Evolutionary conservation across 768 basidiomycete species (phyloP), one percentile per base, ranked within the genome.

Genomic region (Boletus coccyginus): DNA sequence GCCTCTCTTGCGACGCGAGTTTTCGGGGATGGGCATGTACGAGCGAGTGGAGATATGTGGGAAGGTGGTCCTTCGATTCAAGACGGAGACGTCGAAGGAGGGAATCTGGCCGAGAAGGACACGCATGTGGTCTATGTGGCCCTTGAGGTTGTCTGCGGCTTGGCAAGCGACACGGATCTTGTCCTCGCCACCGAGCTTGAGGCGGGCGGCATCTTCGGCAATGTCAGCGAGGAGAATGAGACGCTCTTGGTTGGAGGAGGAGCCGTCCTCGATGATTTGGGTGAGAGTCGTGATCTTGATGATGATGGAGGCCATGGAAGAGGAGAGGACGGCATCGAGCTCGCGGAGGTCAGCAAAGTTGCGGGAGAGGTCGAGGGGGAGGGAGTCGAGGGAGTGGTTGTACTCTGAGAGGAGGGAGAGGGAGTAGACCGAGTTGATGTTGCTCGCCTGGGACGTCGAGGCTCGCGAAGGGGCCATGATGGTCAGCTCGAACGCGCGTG

Each of bases 271-370:
- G 66, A 97, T 85, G 82, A 92, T 85, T 55, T 76, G 67, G 40
- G 86, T 88, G 62, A 99, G 87, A 39, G 72, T 69, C 55, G 83
- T 80, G 61, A 98, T 87, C 73, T 93, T 93, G 44, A 79, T 63
- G 55, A 90, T 93, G 68, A 99, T 88, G 62, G 82, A 78, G 61
- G 84, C 71, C 73, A 96, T 89, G 59, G 92, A 92, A 43, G 90
- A 79, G 62, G 94, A 94, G 63, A 99, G 83, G 56, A 99, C 97
- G 55, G 96, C 97, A 73, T 98, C 97, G 74, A 99, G 90, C 75
- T 99, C 97, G 61, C 94, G 91, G 52, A 99, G 85, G 80, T 99
- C 97, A 12, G 90, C 92, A 72, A 97, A 92, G 73, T 86, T 88
- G 72, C 92, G 87, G 13, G 96, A 96, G 73, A 99, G 86, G 74